Conservation (phyloP, 148 eudicot genomes). For the Oxyria digyna region DNA sequence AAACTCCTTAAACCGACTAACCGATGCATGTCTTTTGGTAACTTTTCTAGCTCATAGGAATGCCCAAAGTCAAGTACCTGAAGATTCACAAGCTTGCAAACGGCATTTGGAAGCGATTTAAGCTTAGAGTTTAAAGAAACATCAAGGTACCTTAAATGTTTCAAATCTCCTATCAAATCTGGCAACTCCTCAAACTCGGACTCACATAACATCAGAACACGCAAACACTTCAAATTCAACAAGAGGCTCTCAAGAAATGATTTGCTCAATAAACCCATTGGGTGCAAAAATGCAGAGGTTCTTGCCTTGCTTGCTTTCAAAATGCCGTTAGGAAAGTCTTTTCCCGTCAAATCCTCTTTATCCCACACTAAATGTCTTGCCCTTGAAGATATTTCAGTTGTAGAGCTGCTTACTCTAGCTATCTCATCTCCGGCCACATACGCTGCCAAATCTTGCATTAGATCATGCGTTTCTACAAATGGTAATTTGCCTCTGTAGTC, state of each 20-base stretch:
- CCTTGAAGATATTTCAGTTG: conserved; percentile 14
- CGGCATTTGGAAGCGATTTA: conserved; percentile 29
- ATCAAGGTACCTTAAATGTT: conserved; percentile 30
- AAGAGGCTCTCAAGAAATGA: conserved; percentile 21
- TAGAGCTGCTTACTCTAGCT: conserved; percentile 14
- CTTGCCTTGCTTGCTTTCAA: conserved; percentile 22
- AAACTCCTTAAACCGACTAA: conserved; percentile 23
- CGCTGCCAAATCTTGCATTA: conserved; percentile 34
- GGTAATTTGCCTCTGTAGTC: conserved; percentile 14
- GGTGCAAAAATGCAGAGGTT: conserved; percentile 16
- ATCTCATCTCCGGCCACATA: conserved; percentile 26
- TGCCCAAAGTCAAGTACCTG: conserved; percentile 16
- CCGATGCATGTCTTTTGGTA: conserved; percentile 21
- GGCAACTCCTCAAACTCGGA: conserved; percentile 33
- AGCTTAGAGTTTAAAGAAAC: conserved; percentile 17
- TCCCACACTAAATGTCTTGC: conserved; percentile 17
- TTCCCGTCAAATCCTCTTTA: conserved; percentile 12
- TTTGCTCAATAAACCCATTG: conserved; percentile 11
- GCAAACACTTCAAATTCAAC: conserved; percentile 17
- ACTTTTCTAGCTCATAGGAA: conserved; percentile 22
- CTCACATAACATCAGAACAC: conserved; percentile 15
- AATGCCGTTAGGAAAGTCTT: conserved; percentile 14
- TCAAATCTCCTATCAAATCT: conserved; percentile 26
- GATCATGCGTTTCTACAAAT: conserved; percentile 30
- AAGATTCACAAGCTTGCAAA: conserved; percentile 33